Conservation (phyloP, 306 rosid genomes). For the Pyrus pyrifolia region DNA sequence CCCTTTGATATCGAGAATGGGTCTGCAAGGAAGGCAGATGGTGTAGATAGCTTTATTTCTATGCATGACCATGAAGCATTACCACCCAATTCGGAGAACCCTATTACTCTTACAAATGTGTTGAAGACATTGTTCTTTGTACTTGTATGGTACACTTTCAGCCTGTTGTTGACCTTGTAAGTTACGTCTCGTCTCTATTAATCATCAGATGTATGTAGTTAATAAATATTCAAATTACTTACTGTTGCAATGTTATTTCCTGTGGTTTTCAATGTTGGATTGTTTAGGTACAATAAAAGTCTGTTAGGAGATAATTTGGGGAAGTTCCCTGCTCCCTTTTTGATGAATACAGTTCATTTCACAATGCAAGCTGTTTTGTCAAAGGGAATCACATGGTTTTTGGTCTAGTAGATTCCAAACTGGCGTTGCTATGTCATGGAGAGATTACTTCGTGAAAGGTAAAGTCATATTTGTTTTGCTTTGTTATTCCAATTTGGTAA, state of each 20-base stretch:
- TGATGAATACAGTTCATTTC: slow-evolving; percentile 89
- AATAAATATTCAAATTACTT: slow-evolving; percentile 1
- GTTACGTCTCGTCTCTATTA: slow-evolving; percentile 30
- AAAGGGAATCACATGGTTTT: slow-evolving; percentile 68
- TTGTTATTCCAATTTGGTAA: slow-evolving; percentile 8
- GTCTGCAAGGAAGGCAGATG: slow-evolving; percentile 32
- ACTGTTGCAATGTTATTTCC: background rate
- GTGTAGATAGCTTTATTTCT: slow-evolving; percentile 24
- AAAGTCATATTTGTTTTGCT: slow-evolving; percentile 17
- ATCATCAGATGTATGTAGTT: background rate
- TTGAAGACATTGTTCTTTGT: slow-evolving; percentile 79
- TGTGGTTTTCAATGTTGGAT: slow-evolving; percentile 10
- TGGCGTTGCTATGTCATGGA: slow-evolving; percentile 76
- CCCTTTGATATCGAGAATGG: slow-evolving; percentile 62
- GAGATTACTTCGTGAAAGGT: slow-evolving; percentile 85
- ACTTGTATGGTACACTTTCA: slow-evolving; percentile 84
- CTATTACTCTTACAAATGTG: slow-evolving; percentile 42
- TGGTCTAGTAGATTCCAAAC: slow-evolving; percentile 75
- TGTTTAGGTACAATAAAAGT: slow-evolving; percentile 87
- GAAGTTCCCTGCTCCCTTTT: slow-evolving; percentile 89
- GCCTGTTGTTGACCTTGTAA: slow-evolving; percentile 95
- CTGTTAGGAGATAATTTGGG: slow-evolving; percentile 88
- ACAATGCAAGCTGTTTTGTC: slow-evolving; percentile 87
- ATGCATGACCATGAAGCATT: slow-evolving; percentile 27
- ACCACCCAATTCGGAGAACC: slow-evolving; percentile 26